A percentile compares a stretch with the other conserved stretches of the same genome.
Conservation (phyloP, 192 early-diverging fungal species). For the Mortierella alpina region DNA sequence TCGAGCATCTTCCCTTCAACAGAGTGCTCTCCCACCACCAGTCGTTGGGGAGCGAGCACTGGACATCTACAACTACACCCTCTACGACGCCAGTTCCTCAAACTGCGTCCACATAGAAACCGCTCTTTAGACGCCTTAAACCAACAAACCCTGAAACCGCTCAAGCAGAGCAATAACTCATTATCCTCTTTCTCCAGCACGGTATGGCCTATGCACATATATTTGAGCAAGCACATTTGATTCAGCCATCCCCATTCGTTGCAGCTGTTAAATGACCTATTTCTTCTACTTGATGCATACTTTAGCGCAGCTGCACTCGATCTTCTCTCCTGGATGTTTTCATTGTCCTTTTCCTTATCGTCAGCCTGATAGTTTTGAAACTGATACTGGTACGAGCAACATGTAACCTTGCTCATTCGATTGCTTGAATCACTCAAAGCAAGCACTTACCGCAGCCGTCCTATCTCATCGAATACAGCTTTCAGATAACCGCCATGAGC, state of each 20-base stretch:
- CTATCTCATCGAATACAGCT: too few species aligned
- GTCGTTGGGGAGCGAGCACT: too few species aligned
- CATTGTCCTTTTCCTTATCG: too few species aligned
- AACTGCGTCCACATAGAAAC: background rate
- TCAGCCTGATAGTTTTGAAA: conserved; percentile 1
- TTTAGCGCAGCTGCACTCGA: background rate
- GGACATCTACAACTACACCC: too few species aligned
- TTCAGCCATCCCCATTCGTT: background rate
- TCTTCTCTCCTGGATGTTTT: background rate
- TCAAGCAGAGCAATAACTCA: background rate
- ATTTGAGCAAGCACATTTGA: too few species aligned
- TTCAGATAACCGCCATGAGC: too few species aligned
- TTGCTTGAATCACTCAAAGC: background rate
- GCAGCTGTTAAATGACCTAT: background rate
- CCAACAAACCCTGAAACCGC: background rate
- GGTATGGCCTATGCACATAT: background rate
- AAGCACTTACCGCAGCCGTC: too few species aligned
- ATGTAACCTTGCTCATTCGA: background rate
- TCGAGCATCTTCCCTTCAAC: too few species aligned
- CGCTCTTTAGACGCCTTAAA: background rate
- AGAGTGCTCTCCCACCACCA: background rate
- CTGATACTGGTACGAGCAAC: background rate
- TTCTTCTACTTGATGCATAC: background rate
- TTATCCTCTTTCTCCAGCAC: background rate
- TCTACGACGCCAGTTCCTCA: background rate